Evolutionary conservation across 306 rosid species (phyloP), one percentile per base, ranked within the genome.

Genomic region (Trifolium dubium): DNA sequence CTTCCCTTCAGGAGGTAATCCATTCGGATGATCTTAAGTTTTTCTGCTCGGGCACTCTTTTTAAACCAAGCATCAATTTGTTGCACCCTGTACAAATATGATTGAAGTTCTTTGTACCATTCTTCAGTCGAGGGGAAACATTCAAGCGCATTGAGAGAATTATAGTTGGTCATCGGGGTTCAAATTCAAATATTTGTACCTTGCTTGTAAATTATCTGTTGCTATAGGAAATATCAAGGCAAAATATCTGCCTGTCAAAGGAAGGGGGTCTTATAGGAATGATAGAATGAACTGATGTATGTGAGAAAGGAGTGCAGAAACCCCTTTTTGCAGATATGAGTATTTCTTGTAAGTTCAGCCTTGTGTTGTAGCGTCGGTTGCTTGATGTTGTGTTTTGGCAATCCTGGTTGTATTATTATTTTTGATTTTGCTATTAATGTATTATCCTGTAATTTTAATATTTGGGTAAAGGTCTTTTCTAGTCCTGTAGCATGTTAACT

Each of bases 1-100:
- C 50, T 87, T 72, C 77, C 73, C 91, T n/a, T 70, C 65, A 1
- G 87, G 93, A 79, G 87, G 97, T 61, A 94, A 91, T 61, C 98
- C 98, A 18, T 94, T 91, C 70, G 98, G 96, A 39, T 91, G 79
- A 81, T n/a, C 56, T 66, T 0, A 35, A 81, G 32, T 44, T 64
- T 54, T 37, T 54, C 70, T 18, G 49, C 75, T 72, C 8, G 10
- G 67, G 44, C 71, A 58, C 76, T 37, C 64, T 17, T 66, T n/a
- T 72, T 19, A 49, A 74, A 77, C 76, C 69, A 67, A 82, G 79
- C 88, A 84, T 85, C 75, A 32, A 67, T 78, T 82, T 82, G 84
- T 78, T 76, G 83, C 80, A 76, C 80, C 77, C 76, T 73, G 72
- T 81, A 77, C 86, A 80, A 88, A 81, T 74, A 83, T 31, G 65